These are phyloP conservation scores for Polyrhizophydium stewartii DNA, from an alignment of 371 early-diverging fungal species.

Conservation along the genomic window DNA sequence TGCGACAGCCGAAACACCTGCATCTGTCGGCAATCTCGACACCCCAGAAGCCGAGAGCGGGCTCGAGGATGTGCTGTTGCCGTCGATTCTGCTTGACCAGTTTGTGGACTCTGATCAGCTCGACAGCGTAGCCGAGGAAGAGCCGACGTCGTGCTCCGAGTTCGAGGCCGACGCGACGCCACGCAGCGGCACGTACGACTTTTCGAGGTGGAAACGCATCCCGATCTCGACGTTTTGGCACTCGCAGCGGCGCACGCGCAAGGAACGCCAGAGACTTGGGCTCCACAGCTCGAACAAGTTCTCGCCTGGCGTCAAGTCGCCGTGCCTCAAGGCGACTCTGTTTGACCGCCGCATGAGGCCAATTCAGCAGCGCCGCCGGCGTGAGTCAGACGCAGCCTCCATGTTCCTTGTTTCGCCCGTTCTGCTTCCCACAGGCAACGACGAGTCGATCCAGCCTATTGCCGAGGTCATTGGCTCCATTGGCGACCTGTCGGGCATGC, in stretches of 20 bases:
- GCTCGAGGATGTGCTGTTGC: not conserved
- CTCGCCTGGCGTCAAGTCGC: constrained; percentile 1
- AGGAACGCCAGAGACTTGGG: not conserved
- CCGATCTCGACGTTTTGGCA: constrained; percentile 2
- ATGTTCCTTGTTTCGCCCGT: constrained; percentile 4
- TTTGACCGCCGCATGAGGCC: constrained; percentile 2
- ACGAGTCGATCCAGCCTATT: not conserved
- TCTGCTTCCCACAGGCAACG: not conserved
- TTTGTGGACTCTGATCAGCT: constrained; percentile 1
- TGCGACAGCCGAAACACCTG: too few relatives aligned
- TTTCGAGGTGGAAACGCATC: not conserved
- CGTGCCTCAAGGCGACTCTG: constrained; percentile 2
- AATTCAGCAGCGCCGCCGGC: too few relatives aligned
- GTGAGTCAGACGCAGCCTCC: constrained; percentile 1
- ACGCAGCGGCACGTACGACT: not conserved
- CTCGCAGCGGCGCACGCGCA: not conserved
- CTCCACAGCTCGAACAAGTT: not conserved
- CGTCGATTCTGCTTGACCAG: not conserved
- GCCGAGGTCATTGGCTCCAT: not conserved
- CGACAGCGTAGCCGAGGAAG: not conserved
- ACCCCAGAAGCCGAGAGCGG: not conserved
- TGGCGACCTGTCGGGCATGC: not conserved
- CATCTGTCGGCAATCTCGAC: too few relatives aligned
- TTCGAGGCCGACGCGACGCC: not conserved
- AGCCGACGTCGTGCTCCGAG: constrained; percentile 5